Base-by-base conservation (phyloP, 139 green algal species). In the Haematococcus lacustris region DNA sequence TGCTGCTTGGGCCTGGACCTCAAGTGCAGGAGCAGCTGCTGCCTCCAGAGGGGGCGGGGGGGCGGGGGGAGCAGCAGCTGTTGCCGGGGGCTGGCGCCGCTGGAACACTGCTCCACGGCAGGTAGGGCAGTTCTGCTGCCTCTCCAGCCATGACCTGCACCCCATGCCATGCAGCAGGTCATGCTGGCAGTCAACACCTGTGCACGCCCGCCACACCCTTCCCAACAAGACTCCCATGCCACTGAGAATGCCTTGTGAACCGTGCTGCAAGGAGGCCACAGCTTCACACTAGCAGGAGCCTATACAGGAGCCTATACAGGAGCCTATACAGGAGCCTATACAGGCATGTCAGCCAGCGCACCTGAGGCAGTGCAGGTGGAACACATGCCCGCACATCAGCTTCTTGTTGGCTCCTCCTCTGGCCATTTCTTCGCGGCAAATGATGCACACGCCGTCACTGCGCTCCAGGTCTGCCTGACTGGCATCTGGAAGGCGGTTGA, bases 121-220 rank as follows among this genome's bases (percentile, higher is more conserved):
- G 1, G 89, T 98, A n/a, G 92, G 92, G 85, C 92, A 97, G 82
- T 89, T 96, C 74, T 98, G 95, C 81, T 98, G 95, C 21, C 95
- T 77, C 85, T 98, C 95, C 69, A 99, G 82, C 95, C 95, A 99
- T 1, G 93, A 96, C 71, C 88, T 90, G 77, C 68, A 75, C 3
- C 17, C 3, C 35, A 4, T 41, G 37, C 3, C 25, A 30, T 51
- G 9, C 21, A 70, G 26, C 64, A 70, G 28, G 17, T n/a, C n/a
- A 43, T n/a, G 63, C 21, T 47, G 34, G 7, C 17, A 28, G 34
- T 6, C 64, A n/a, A 28, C 64, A 70, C 7, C 41, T 70, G 6
- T n/a, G 64, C 13, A 70, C 41, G 64, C 9, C 5, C 35, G 28
- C 47, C 21, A n/a, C 21, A 57, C 47, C 21, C 47, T 57, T 57